Evolutionary conservation across 371 early-diverging fungal genomes (phyloP).

Genomic region (Rhizomucor pusillus): DNA sequence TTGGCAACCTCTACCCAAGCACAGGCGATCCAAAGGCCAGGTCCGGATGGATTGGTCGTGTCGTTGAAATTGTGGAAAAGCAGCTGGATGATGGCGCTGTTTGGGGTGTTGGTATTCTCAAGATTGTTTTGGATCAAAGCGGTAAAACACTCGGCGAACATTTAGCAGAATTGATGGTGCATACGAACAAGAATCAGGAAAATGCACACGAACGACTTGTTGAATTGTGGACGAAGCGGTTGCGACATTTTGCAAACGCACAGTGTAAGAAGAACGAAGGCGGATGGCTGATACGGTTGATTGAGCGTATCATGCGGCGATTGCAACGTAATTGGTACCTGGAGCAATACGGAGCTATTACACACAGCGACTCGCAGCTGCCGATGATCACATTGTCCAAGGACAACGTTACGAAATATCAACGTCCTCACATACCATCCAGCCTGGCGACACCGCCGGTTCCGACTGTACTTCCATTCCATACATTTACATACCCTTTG

Average conservation of each 20-base stretch:
- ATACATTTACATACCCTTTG: conserved; percentile 90
- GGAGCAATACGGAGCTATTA: conserved; percentile 32
- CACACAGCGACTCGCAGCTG: conserved; percentile 5
- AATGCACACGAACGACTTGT: conserved; percentile 2
- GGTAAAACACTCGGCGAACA: conserved; percentile 25
- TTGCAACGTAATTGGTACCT: conserved; percentile 69
- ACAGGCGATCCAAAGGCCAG: conserved; percentile 20
- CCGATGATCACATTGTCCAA: conserved; percentile 18
- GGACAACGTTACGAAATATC: conserved; percentile 42
- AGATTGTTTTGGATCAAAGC: conserved; percentile 4
- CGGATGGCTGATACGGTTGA: conserved; percentile 70
- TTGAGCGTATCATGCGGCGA: conserved; percentile 61
- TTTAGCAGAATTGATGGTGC: conserved; percentile 28
- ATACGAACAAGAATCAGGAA: conserved; percentile 1
- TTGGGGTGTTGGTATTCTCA: conserved; percentile 55
- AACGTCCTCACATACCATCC: conserved; percentile 61
- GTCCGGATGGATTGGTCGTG: conserved; percentile 78
- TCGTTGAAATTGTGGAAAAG: conserved; percentile 76
- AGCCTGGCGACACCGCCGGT: conserved; percentile 63
- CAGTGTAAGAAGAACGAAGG: conserved; percentile 64
- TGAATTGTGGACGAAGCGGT: conserved; percentile 31
- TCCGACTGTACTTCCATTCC: conserved; percentile 90
- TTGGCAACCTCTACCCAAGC: conserved; percentile 27
- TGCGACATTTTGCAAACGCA: conserved; percentile 17
- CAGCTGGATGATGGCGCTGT: conserved; percentile 69